Percentiles rank a stretch among this genome's conserved stretches.
These are phyloP conservation scores for Cucurbitaria berberidis DNA, from an alignment of 2,329 filamentous ascomycete species.

Conservation along the genomic window DNA sequence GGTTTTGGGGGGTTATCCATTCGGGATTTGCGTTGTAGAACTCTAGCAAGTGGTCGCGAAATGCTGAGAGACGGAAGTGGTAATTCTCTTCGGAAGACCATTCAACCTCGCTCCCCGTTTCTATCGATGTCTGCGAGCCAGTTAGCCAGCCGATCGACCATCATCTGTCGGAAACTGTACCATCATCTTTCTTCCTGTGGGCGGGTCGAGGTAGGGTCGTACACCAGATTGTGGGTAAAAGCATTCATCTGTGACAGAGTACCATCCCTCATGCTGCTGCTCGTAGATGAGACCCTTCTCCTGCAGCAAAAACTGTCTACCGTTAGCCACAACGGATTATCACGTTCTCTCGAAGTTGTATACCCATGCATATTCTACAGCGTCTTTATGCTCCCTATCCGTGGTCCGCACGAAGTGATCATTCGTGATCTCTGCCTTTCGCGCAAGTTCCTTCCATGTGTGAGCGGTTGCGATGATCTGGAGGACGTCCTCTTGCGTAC, in stretches of 20 bases:
- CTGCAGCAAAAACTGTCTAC: slow-evolving; percentile 67
- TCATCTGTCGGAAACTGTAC: slow-evolving; percentile 46
- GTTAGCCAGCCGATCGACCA: slow-evolving; percentile 16
- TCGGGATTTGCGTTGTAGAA: slow-evolving; percentile 79
- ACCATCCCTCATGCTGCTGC: slow-evolving; percentile 91
- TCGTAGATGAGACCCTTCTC: slow-evolving; percentile 81
- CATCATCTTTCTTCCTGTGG: slow-evolving; percentile 83
- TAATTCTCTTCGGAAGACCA: slow-evolving; percentile 95
- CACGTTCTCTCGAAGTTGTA: slow-evolving; percentile 6
- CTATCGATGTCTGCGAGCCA: slow-evolving; percentile 65
- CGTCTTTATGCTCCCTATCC: slow-evolving; percentile 77
- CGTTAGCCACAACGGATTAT: slow-evolving; percentile 26
- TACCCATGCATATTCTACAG: slow-evolving; percentile 89
- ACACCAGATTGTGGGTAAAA: slow-evolving; percentile 85
- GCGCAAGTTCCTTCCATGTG: slow-evolving; percentile 65
- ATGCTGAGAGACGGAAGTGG: slow-evolving; percentile 87
- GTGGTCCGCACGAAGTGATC: slow-evolving; percentile 95
- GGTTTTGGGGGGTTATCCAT: slow-evolving; percentile 74
- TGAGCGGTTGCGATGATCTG: slow-evolving; percentile 6
- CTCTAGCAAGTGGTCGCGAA: slow-evolving; percentile 76
- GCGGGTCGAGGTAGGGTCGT: slow-evolving; percentile 74
- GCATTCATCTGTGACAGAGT: slow-evolving; percentile 94
- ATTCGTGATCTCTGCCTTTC: slow-evolving; percentile 71
- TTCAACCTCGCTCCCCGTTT: slow-evolving; percentile 92
- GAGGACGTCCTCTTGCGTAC: slow-evolving; percentile 37